A percentile compares a stretch with the other conserved stretches of the same genome.
These are phyloP conservation scores for Sugiyamaella floridensis DNA, from an alignment of 805 yeast genomes.

Conservation along the genomic window DNA sequence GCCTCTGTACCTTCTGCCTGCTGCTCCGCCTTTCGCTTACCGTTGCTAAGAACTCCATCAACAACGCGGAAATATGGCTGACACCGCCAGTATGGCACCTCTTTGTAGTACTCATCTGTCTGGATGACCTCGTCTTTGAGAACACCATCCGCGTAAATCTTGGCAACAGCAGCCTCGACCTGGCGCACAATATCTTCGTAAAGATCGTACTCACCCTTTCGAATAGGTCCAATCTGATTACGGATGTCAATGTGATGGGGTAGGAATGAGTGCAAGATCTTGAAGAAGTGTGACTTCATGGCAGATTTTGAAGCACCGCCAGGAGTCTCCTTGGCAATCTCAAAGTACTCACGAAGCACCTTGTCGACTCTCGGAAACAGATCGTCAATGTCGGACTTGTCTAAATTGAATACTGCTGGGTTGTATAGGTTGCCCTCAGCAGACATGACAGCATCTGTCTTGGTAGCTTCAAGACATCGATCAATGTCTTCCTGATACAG, in stretches of 20 bases:
- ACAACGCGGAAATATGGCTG: constrained; percentile 93
- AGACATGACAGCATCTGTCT: constrained; percentile 90
- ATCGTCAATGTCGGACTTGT: constrained; percentile 42
- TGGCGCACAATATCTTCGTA: constrained; percentile 52
- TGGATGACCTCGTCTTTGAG: constrained; percentile 47
- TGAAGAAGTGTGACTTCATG: constrained; percentile 90
- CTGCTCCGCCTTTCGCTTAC: constrained; percentile 16
- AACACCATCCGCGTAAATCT: constrained; percentile 48
- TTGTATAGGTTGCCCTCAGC: constrained; percentile 94
- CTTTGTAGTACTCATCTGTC: constrained; percentile 78
- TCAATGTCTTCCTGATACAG: constrained; percentile 77
- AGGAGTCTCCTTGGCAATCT: constrained; percentile 56
- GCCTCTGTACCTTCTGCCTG: neutral
- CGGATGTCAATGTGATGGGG: constrained; percentile 72
- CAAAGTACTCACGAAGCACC: constrained; percentile 79
- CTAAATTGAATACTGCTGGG: constrained; percentile 74
- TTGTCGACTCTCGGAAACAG: constrained; percentile 82
- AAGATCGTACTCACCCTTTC: constrained; percentile 39
- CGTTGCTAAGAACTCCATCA: constrained; percentile 51
- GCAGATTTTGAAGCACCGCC: constrained; percentile 73
- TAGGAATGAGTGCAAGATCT: constrained; percentile 73
- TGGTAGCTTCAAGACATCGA: constrained; percentile 56
- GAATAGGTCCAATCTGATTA: constrained; percentile 54
- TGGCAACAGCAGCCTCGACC: constrained; percentile 60
- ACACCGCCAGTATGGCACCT: constrained; percentile 90